phyloP scores from a whole-genome alignment of 805 yeast genomes.

The Candida tammaniensis region DNA sequence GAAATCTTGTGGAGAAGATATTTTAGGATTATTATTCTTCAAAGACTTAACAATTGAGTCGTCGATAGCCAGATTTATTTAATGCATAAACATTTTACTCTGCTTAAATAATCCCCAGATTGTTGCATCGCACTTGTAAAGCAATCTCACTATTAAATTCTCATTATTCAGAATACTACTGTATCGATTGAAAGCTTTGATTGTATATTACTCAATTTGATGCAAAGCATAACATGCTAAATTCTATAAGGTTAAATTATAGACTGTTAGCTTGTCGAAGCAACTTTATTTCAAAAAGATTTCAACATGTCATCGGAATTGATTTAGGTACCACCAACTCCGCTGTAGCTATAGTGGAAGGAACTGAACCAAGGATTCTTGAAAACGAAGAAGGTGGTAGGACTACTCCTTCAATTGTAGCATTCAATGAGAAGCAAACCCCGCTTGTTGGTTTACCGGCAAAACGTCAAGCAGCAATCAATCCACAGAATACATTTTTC shows the following conservation, averaged over 20 bases:
- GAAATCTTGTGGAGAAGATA: constrained; percentile 13
- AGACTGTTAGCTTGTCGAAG: no score
- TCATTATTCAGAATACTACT: no score
- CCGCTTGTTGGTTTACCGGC: constrained; percentile 68
- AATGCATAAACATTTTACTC: no score
- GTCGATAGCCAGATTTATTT: no score
- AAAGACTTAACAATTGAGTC: neutral
- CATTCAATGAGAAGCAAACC: constrained; percentile 40
- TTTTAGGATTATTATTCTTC: constrained; percentile 9
- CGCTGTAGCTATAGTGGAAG: constrained; percentile 75
- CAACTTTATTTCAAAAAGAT: neutral
- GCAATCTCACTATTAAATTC: no score
- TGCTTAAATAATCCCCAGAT: no score
- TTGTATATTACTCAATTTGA: no score
- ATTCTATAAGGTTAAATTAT: no score
- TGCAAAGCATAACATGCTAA: no score
- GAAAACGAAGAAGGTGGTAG: constrained; percentile 78
- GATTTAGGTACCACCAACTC: constrained; percentile 86
- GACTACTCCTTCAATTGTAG: constrained; percentile 79
- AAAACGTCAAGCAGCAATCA: constrained; percentile 71
- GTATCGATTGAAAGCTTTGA: no score
- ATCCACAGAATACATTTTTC: constrained; percentile 74
- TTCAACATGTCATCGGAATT: constrained; percentile 55
- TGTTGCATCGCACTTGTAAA: no score
- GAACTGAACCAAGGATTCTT: constrained; percentile 59